Percentiles rank a stretch among this genome's conserved stretches.
phyloP scores from a whole-genome alignment of 306 rosid genomes.

The Begonia fuchsioides region DNA sequence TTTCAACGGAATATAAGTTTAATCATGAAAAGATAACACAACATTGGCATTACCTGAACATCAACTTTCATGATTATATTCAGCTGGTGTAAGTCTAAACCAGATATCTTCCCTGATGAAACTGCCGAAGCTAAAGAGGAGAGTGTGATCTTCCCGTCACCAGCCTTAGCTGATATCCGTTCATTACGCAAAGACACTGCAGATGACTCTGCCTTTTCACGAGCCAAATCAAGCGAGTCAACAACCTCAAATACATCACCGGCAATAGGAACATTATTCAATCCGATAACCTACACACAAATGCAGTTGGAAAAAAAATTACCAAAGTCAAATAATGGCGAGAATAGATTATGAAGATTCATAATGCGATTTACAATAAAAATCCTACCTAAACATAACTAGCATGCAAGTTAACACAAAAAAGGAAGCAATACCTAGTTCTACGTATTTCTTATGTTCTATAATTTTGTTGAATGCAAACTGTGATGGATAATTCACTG shows the following conservation, averaged over 20 bases:
- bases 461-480: too few species aligned
- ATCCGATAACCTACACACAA: constrained; percentile 59
- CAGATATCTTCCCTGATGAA: constrained; percentile 69
- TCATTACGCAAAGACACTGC: constrained; percentile 58
- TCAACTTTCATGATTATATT: constrained; percentile 89
- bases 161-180: constrained; percentile 94
- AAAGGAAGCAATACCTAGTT: too few species aligned
- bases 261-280: constrained; percentile 81
- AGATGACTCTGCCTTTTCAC: constrained; percentile 79
- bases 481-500: too few species aligned
- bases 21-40: too few species aligned
- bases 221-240: constrained; percentile 72
- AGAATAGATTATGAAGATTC: too few species aligned
- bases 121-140: constrained; percentile 97
- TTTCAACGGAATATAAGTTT: too few species aligned
- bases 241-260: constrained; percentile 92
- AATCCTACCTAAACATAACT: too few species aligned
- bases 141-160: constrained; percentile 92
- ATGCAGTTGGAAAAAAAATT: constrained; percentile 5
- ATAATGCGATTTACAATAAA: too few species aligned
- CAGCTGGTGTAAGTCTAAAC: constrained; percentile 90
- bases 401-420: too few species aligned
- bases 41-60: constrained; percentile 55
- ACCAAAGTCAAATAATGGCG: too few species aligned
- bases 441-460: too few species aligned